Evolutionary conservation across 1,284 basidiomycete genomes (phyloP).

Genomic region (Moesziomyces sp.): DNA sequence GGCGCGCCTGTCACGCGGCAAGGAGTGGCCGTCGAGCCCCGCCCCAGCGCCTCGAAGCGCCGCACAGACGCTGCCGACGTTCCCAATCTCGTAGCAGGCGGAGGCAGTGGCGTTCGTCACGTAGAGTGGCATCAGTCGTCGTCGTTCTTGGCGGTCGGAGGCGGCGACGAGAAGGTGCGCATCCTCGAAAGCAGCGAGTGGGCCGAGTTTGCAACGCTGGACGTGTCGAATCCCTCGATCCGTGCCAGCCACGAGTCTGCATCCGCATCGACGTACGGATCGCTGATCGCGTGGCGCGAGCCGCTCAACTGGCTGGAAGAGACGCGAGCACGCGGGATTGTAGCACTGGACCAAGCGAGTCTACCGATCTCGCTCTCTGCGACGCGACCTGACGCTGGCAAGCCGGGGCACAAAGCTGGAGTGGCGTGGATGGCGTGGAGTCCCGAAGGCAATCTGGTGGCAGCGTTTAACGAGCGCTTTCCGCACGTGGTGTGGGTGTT

Average conservation of each 20-base stretch:
- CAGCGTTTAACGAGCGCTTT: slow-evolving; percentile 69
- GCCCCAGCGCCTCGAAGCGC: slow-evolving; percentile 11
- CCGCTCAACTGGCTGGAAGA: slow-evolving; percentile 62
- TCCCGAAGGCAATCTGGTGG: slow-evolving; percentile 49
- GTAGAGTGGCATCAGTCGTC: slow-evolving; percentile 66
- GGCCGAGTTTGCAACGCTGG: slow-evolving; percentile 27
- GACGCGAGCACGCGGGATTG: slow-evolving; percentile 63
- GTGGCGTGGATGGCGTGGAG: slow-evolving; percentile 51
- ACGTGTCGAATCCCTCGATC: slow-evolving; percentile 26
- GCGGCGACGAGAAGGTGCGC: slow-evolving; percentile 65
- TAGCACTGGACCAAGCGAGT: slow-evolving; percentile 47
- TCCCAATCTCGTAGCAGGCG: slow-evolving; percentile 32
- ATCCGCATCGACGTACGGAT: slow-evolving; percentile 17
- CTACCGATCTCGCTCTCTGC: slow-evolving; percentile 42
- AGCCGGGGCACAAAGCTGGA: slow-evolving; percentile 43
- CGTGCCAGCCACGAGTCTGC: slow-evolving; percentile 12
- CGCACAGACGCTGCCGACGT: slow-evolving; percentile 20
- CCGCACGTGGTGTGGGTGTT: slow-evolving; percentile 75
- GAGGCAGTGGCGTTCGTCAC: slow-evolving; percentile 63
- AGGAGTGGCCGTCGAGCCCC: slow-evolving; percentile 18
- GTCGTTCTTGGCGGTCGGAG: slow-evolving; percentile 65
- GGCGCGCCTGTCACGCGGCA: slow-evolving; percentile 23
- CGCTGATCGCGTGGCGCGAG: slow-evolving; percentile 58
- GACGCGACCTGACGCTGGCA: slow-evolving; percentile 24
- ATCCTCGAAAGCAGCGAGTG: slow-evolving; percentile 41